Evolutionary conservation across 2,329 filamentous ascomycete species (phyloP).

Genomic region (Raffaelea albimanens): DNA sequence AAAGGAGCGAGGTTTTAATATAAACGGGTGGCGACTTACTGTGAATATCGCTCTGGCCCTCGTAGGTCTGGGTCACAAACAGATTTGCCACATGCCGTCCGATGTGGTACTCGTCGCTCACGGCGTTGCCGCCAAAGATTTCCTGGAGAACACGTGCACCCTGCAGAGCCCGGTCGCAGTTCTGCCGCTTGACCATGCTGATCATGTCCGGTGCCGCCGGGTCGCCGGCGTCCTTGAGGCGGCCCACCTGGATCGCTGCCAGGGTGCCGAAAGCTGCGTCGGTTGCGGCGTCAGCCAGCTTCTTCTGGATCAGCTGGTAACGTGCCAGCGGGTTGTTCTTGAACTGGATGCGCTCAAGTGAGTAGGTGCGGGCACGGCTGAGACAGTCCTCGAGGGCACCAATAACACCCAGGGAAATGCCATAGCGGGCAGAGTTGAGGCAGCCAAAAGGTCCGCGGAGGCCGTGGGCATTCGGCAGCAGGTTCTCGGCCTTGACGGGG

Average conservation of each 20-base stretch:
- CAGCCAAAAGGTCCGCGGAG: constrained; percentile 85
- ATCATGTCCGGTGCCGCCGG: constrained; percentile 90
- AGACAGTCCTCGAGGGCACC: constrained; percentile 92
- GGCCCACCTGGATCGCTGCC: constrained; percentile 80
- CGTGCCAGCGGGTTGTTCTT: constrained; percentile 89
- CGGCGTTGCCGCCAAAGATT: constrained; percentile 95
- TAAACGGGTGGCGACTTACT: constrained; percentile 47
- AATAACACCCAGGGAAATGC: constrained; percentile 89
- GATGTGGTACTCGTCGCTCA: constrained; percentile 93
- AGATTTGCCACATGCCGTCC: constrained; percentile 91
- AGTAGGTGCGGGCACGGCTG: constrained; percentile 68
- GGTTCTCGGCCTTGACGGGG: constrained; percentile 80
- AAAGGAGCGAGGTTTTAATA: too few species aligned
- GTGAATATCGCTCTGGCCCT: constrained; percentile 97
- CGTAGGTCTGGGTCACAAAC: constrained; percentile 96
- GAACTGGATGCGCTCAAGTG: constrained; percentile 92
- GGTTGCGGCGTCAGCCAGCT: constrained; percentile 83
- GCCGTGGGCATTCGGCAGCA: constrained; percentile 87
- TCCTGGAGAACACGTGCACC: constrained; percentile 81
- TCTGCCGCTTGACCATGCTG: constrained; percentile 91
- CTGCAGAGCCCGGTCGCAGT: constrained; percentile 80
- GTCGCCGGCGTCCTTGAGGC: constrained; percentile 87
- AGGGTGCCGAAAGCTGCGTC: constrained; percentile 88
- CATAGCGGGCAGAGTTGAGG: constrained; percentile 85
- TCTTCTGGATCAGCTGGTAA: constrained; percentile 97